A percentile compares a stretch with the other conserved stretches of the same genome.
Conservation (phyloP, 2,329 filamentous ascomycete genomes). For the Mycosphaerelloides madeirae region DNA sequence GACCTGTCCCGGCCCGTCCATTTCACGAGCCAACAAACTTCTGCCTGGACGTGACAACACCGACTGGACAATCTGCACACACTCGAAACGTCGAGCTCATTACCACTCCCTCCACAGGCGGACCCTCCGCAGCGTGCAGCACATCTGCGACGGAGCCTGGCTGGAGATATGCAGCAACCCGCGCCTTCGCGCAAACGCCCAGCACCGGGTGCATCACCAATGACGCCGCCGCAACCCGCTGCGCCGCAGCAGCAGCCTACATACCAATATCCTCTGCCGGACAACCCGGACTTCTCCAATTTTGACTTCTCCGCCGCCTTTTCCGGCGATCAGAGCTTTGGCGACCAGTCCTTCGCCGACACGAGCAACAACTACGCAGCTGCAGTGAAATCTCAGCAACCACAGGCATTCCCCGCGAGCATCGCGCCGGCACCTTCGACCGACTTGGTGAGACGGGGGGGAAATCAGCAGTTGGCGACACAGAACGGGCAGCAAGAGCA, state of each 20-base stretch:
- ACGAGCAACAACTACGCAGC: slow-evolving; percentile 28
- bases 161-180: slow-evolving; percentile 18
- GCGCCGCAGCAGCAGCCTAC: slow-evolving; percentile 27
- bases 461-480: slow-evolving; percentile 43
- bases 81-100: background rate
- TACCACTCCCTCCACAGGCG: background rate
- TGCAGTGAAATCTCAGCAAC: slow-evolving; percentile 25
- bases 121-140: background rate
- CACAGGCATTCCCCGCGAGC: slow-evolving; percentile 19
- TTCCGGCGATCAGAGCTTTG: slow-evolving; percentile 29
- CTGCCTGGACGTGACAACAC: no score
- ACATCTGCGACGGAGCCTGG: background rate
- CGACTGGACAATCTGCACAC: background rate
- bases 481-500: slow-evolving; percentile 30
- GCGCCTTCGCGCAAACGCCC: slow-evolving; percentile 58
- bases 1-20: background rate
- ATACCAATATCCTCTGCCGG: slow-evolving; percentile 41
- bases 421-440: slow-evolving; percentile 29
- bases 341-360: slow-evolving; percentile 37
- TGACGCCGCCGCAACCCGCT: slow-evolving; percentile 48
- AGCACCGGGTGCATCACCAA: slow-evolving; percentile 66
- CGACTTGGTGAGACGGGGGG: slow-evolving; percentile 44
- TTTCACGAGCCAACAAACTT: no score
- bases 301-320: slow-evolving; percentile 28
- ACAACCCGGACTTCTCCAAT: slow-evolving; percentile 35